A percentile compares a stretch with the other conserved stretches of the same genome.
These are phyloP conservation scores for Diplodia corticola DNA, from an alignment of 2,329 filamentous ascomycete genomes.

Conservation along the genomic window DNA sequence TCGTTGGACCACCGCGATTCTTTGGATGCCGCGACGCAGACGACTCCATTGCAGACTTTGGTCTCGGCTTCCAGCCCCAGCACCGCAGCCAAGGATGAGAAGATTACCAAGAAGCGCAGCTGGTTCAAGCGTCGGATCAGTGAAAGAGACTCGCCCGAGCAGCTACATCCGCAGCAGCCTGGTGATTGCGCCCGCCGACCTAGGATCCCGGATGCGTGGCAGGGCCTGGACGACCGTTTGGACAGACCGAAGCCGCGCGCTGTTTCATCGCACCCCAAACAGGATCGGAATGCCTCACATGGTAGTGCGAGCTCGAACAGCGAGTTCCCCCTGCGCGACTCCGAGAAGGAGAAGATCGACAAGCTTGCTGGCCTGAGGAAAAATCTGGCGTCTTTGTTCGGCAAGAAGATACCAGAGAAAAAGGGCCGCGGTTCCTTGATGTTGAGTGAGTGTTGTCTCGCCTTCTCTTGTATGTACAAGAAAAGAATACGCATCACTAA, in stretches of 20 bases:
- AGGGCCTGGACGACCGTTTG: conserved; percentile 39
- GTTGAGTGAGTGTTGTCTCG: neutral
- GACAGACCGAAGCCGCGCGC: conserved; percentile 27
- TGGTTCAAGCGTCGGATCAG: conserved; percentile 46
- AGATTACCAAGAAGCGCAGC: conserved; percentile 43
- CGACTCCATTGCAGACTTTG: neutral
- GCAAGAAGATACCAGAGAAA: conserved; percentile 50
- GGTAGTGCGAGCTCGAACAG: conserved; percentile 30
- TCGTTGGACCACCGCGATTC: conserved; percentile 1
- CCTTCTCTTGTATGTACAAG: no score
- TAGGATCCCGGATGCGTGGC: conserved; percentile 38
- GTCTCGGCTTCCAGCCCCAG: neutral
- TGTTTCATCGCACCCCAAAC: conserved; percentile 21
- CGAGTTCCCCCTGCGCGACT: conserved; percentile 46
- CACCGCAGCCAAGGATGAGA: conserved; percentile 30
- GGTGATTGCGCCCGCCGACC: conserved; percentile 14
- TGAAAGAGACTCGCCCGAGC: conserved; percentile 37
- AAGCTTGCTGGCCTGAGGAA: conserved; percentile 32
- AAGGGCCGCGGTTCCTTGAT: conserved; percentile 41
- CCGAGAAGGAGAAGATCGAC: conserved; percentile 36
- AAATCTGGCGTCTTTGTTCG: conserved; percentile 55
- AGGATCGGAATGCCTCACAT: conserved; percentile 30
- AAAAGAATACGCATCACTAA: neutral
- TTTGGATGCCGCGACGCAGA: conserved; percentile 8
- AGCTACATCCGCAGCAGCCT: conserved; percentile 32